phyloP scores from a whole-genome alignment of 2,329 filamentous ascomycete genomes.

The Eutypa lata region DNA sequence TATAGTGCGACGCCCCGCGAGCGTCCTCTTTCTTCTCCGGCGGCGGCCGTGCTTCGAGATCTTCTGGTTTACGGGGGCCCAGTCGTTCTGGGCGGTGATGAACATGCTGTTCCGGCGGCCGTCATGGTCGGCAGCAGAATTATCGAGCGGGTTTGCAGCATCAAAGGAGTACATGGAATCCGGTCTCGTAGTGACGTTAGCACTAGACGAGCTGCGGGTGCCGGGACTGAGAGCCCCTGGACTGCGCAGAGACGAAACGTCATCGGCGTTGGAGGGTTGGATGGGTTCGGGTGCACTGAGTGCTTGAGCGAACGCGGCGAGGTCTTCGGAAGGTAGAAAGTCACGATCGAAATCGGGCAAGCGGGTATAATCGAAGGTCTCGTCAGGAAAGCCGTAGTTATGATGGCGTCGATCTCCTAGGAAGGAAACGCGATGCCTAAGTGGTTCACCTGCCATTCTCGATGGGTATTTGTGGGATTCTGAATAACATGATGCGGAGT shows the following conservation, averaged over 20 bases:
- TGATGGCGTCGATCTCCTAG: slow-evolving; percentile 23
- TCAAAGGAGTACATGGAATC: slow-evolving; percentile 39
- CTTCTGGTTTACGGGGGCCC: slow-evolving; percentile 81
- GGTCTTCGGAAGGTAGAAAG: slow-evolving; percentile 70
- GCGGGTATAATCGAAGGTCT: slow-evolving; percentile 64
- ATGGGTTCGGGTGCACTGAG: slow-evolving; percentile 77
- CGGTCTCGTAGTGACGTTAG: slow-evolving; percentile 35
- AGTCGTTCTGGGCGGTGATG: slow-evolving; percentile 91
- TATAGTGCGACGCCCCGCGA: slow-evolving; percentile 59
- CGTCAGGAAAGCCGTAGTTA: slow-evolving; percentile 55
- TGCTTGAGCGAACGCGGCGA: slow-evolving; percentile 76
- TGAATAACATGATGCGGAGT: slow-evolving; percentile 12
- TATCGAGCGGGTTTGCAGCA: slow-evolving; percentile 21
- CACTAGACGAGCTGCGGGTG: slow-evolving; percentile 37
- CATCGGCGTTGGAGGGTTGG: slow-evolving; percentile 58
- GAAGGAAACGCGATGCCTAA: slow-evolving; percentile 18
- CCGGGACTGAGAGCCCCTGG: slow-evolving; percentile 39
- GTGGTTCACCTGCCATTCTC: slow-evolving; percentile 23
- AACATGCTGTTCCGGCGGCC: slow-evolving; percentile 44
- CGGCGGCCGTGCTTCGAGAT: slow-evolving; percentile 46
- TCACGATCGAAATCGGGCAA: slow-evolving; percentile 80
- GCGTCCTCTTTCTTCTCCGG: slow-evolving; percentile 36
- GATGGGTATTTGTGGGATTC: slow-evolving; percentile 6
- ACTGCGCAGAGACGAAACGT: slow-evolving; percentile 38
- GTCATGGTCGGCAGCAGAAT: slow-evolving; percentile 32